These are phyloP conservation scores for Penicillium parvum DNA, from an alignment of 495 filamentous ascomycete genomes.

Conservation along the genomic window DNA sequence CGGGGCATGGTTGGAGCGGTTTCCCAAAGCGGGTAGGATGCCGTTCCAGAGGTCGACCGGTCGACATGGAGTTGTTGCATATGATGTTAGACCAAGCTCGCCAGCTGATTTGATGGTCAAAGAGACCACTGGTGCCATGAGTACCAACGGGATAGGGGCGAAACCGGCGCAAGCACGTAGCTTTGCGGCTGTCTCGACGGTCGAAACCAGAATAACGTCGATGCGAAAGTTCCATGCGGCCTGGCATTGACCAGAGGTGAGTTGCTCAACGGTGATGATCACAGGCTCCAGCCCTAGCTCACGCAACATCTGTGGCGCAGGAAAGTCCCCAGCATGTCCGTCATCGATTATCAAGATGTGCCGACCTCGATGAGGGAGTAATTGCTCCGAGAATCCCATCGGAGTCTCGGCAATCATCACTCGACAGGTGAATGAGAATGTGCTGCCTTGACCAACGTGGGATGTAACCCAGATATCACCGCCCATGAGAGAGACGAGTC, in stretches of 20 bases:
- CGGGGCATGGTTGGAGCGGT: conserved; percentile 72
- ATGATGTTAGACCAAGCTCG: conserved; percentile 86
- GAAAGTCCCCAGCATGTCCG: conserved; percentile 59
- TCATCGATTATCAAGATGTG: conserved; percentile 87
- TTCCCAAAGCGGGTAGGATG: conserved; percentile 88
- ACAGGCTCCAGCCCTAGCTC: conserved; percentile 69
- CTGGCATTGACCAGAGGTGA: conserved; percentile 41
- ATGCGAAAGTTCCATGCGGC: conserved; percentile 55
- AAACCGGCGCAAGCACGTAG: conserved; percentile 74
- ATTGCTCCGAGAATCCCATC: conserved; percentile 64
- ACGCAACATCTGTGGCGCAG: conserved; percentile 67
- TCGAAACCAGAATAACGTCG: conserved; percentile 89
- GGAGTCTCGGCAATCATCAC: conserved; percentile 75
- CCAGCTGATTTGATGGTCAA: conserved; percentile 85
- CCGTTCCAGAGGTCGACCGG: conserved; percentile 89
- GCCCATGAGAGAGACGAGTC: conserved; percentile 73
- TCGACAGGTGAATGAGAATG: conserved; percentile 77
- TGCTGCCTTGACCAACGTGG: conserved; percentile 75
- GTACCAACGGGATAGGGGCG: conserved; percentile 85
- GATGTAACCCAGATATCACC: conserved; percentile 87
- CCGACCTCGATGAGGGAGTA: conserved; percentile 71
- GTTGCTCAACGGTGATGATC: conserved; percentile 54
- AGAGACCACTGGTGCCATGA: conserved; percentile 77
- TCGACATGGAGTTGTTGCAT: conserved; percentile 90
- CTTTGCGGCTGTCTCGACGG: conserved; percentile 74